Base-by-base conservation (phyloP, 2,329 filamentous ascomycete species). In the Bipolaris bicolor region DNA sequence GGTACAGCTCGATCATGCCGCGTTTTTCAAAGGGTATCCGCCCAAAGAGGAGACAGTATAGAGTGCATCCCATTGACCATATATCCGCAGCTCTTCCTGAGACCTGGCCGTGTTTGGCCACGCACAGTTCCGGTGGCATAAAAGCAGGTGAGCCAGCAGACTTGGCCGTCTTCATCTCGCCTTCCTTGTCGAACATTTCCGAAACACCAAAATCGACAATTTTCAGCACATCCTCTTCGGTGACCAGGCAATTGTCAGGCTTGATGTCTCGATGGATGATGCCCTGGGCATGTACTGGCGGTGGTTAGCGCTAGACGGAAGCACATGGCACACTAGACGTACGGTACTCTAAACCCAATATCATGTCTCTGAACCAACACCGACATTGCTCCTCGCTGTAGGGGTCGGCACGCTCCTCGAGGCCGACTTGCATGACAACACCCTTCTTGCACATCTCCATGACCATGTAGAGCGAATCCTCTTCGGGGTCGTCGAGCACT, bases 361-460 rank as follows among this genome's bases (percentile, higher is more conserved):
- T 92, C 77, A 99, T 83, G 77, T 99, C 94, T 47, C 95, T 89
- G 72, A 99, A 98, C 91, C 92, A 98, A 71, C 86, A 89, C 49
- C 95, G 87, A 72, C 93, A 97, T 51, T 84, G 83, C 68, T 97
- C 92, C 61, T 90, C 86, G 26, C 86, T 83, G 74, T 97, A 97
- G 0, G 95, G 93, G 60, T 90, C 86, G 16, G 92, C 90, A 55
- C 84, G 82, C 68, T 96, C 89, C 57, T 90, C 90, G n/a, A 98
- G 80, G 3, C 91, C 92, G 53, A 99, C 91, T 70, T 93, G 94
- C 93, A 98, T 98, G 49, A 97, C 86, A 20, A 97, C 94, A 1
- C 95, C 95, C 76, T 97, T 97, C 72, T 96, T 95, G 81, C 95
- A 99, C 91, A 97, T 96, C 76, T 99, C 95, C 76, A 99, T 84